Evolutionary conservation across 1,284 basidiomycete genomes (phyloP), one percentile per base, ranked within the genome.

Genomic region (Taiwanofungus camphoratus): DNA sequence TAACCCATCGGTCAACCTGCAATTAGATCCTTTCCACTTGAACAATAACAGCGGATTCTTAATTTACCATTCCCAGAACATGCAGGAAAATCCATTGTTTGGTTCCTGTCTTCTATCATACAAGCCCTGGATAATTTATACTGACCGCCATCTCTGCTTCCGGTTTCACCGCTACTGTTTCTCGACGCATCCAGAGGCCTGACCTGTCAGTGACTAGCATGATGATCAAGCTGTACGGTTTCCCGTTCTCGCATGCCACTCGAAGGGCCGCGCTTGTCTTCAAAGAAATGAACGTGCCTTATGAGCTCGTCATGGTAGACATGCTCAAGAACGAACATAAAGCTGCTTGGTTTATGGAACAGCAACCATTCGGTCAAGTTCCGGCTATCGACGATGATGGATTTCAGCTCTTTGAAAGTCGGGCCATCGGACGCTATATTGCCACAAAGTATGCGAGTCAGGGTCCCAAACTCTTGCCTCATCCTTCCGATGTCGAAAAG

Each of bases 351-450:
- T 74, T 60, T 63, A n/a, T 70, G 22, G 58, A 54, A 20, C 57
- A 66, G 19, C 80, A 85, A 49, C 82, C 83, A 0, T 86, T 85
- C 52, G 80, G 79, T n/a, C 77, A 80, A 58, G 60, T 85, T 48
- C 82, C 82, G 2, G 79, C 73, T 60, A 68, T 86, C 44, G 75
- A 76, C 65, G 65, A 73, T 34, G 68, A 74, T 40, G 67, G 68
- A 5, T 69, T 73, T 58, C 48, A 59, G 40, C 50, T 74, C 39
- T 75, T 60, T 57, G 74, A 81, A 56, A 73, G 69, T 27, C 71
- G 78, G 22, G 77, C 78, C 3, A 79, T 81, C 46, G 50, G 51
- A 4, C 68, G 74, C 23, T 77, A 77, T 55, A 36, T 76, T 47
- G 66, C 65, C 40, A 60, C 61, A 41, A 76, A 76, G 54, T 71